Percentiles rank a stretch among this genome's conserved stretches.
Evolutionary conservation across 179 eudicot genomes (phyloP).

Genomic region (Silene noctiflora): DNA sequence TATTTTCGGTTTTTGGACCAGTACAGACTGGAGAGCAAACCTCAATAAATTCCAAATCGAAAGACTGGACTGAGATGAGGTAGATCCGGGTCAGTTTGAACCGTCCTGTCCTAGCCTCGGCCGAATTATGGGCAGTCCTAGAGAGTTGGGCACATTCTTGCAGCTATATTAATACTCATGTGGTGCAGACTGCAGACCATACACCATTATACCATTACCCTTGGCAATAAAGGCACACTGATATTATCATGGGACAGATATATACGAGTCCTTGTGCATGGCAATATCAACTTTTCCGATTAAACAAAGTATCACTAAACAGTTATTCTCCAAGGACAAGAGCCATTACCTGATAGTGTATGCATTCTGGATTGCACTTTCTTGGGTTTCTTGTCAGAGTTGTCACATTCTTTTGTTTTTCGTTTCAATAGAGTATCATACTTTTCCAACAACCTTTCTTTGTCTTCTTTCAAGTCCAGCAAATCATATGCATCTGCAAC

Average conservation of each 20-base stretch:
- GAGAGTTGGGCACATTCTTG: background rate
- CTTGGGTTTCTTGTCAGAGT: slow-evolving; percentile 25
- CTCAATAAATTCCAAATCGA: background rate
- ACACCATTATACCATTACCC: too few relatives aligned
- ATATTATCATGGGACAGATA: background rate
- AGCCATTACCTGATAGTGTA: slow-evolving; percentile 24
- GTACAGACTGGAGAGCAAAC: background rate
- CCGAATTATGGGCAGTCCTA: background rate
- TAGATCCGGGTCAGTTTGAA: background rate
- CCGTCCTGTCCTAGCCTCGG: background rate
- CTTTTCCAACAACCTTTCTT: slow-evolving; percentile 64
- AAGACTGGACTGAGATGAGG: background rate
- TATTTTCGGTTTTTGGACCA: background rate
- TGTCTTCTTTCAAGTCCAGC: slow-evolving; percentile 58
- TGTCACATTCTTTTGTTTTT: slow-evolving; percentile 26
- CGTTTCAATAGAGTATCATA: slow-evolving; percentile 49
- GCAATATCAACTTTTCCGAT: background rate
- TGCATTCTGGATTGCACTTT: slow-evolving; percentile 13
- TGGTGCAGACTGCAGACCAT: too few relatives aligned
- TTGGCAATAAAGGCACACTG: background rate
- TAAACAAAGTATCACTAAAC: background rate
- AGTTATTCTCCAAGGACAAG: background rate
- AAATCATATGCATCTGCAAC: slow-evolving; percentile 76
- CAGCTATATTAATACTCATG: too few relatives aligned
- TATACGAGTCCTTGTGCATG: background rate